Conservation (phyloP, 1,284 basidiomycete species). For the Boletellus dicymbophilus region DNA sequence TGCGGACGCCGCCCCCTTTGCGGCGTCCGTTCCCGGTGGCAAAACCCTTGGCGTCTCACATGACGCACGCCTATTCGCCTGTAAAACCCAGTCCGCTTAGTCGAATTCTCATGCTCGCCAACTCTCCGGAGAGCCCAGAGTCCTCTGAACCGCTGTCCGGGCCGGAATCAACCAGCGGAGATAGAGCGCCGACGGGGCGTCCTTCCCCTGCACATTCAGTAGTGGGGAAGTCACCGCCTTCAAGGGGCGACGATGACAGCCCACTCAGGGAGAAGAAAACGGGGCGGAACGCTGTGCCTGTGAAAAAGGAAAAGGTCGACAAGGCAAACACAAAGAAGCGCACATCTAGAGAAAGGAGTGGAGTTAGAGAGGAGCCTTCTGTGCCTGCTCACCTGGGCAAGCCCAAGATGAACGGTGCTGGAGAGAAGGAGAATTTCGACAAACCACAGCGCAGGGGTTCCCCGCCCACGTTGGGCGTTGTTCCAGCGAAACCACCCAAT, state of each 20-base stretch:
- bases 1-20: constrained; percentile 30
- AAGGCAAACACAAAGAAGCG: constrained; percentile 30
- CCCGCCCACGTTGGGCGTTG: constrained; percentile 9
- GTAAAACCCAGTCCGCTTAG: constrained; percentile 75
- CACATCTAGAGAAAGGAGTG: constrained; percentile 43
- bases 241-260: constrained; percentile 22
- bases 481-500: constrained; percentile 18
- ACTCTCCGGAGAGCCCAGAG: constrained; percentile 55
- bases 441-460: constrained; percentile 26
- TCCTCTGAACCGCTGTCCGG: constrained; percentile 1
- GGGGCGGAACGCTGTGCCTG: constrained; percentile 24
- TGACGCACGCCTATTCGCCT: constrained; percentile 79
- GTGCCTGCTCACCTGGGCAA: constrained; percentile 15
- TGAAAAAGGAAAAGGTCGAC: constrained; percentile 20
- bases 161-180: background rate
- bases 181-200: constrained; percentile 6
- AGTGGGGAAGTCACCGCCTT: background rate
- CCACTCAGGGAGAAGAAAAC: constrained; percentile 48
- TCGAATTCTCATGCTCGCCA: constrained; percentile 67
- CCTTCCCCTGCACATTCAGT: background rate
- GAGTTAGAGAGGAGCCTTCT: constrained; percentile 24
- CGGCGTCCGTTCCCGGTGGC: constrained; percentile 62
- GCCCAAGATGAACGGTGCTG: constrained; percentile 25
- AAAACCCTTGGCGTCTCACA: constrained; percentile 63
- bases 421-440: constrained; percentile 36